Base-by-base conservation (phyloP, 2,329 filamentous ascomycete genomes). In the Ploettnerulaceae sp. region DNA sequence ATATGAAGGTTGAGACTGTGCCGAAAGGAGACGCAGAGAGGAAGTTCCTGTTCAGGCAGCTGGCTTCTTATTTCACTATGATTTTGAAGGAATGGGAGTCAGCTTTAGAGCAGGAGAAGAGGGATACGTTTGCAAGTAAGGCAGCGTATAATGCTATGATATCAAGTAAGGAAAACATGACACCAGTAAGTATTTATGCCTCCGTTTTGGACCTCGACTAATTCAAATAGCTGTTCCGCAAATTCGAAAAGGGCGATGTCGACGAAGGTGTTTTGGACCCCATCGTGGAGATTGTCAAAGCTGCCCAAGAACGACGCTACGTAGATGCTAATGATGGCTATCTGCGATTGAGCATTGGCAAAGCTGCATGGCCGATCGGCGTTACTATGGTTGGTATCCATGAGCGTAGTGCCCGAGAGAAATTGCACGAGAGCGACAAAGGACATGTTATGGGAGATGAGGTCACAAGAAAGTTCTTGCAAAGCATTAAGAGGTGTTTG, bases 311-410 rank as follows among this genome's bases (percentile, higher is more conserved):
- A 63, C 79, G 89, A 49, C 81, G 88, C 53, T 98, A 98, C 63
- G 91, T 98, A 36, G 87, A 96, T 68, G 93, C 93, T 25, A 97
- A 97, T 64, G 88, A 98, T 65, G 90, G 89, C 0, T 98, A 98
- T 66, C 72, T 98, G 51, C 77, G 88, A 43, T 73, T 98, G 45
- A 95, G 88, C 65, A 98, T 98, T 62, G 89, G 89, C 55, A 95
- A 95, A 71, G 90, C 89, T 57, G 93, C 93, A 12, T 98, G 93
- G 93, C 93, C 93, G 18, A 98, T 98, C 62, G 93, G 93, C 69
- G 93, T 98, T 29, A 98, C 93, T 66, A 98, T 97, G 93, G 93
- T 98, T 62, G 93, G 93, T 74, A 98, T 98, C 60, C 93, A 98
- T 77, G 93, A 97, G 73, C 82, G 93, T 63, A 93, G 86, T 57